Conservation (phyloP, 257 asterid genomes). For the Penstemon barbatus region DNA sequence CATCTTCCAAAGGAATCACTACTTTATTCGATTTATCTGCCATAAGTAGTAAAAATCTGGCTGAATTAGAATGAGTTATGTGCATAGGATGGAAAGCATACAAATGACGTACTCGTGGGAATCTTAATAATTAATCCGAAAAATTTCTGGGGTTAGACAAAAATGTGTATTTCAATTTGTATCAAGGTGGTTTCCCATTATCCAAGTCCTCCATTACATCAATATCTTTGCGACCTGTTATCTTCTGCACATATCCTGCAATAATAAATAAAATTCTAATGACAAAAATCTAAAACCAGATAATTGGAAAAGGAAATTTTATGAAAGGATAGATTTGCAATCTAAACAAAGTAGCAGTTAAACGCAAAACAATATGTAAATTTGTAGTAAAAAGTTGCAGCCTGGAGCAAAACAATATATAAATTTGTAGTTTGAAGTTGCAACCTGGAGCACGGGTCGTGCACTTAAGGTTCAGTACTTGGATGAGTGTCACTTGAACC, state of each 20-base stretch:
- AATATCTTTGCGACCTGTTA: conserved; percentile 71
- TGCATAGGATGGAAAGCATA: conserved; percentile 20
- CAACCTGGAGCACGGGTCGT: not conserved
- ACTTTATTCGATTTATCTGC: too few relatives aligned
- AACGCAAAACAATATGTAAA: not conserved
- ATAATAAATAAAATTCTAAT: not conserved
- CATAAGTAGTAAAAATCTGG: not conserved
- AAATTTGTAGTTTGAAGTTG: not conserved
- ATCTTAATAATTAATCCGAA: conserved; percentile 2
- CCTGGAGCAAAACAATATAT: too few relatives aligned
- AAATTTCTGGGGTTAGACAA: conserved; percentile 25
- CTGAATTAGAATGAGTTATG: conserved; percentile 13
- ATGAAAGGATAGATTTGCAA: not conserved
- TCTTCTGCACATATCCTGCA: conserved; percentile 94
- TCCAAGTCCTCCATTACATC: conserved; percentile 92
- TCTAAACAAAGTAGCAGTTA: not conserved
- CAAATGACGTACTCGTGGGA: conserved; percentile 15
- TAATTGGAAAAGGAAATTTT: not conserved
- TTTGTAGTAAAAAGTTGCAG: too few relatives aligned
- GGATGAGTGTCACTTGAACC: not conserved
- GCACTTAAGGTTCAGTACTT: not conserved
- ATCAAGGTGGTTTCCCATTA: conserved; percentile 60
- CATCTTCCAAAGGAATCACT: too few relatives aligned
- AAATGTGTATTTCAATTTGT: conserved; percentile 16
- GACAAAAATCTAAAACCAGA: not conserved